Conservation (phyloP, 441 rosid genomes). For the Dalechampia spathulata region DNA sequence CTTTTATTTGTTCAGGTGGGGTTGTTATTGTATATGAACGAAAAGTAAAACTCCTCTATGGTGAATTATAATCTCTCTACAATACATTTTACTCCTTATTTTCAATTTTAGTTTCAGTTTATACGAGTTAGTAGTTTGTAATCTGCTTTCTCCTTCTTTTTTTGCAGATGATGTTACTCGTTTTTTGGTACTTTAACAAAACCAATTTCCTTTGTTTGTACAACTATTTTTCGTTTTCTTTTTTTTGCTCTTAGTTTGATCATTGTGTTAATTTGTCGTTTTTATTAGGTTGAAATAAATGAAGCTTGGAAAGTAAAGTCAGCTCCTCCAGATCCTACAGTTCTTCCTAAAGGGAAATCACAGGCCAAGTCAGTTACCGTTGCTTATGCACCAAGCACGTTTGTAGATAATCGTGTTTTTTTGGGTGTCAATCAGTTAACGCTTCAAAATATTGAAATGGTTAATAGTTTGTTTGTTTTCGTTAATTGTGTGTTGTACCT, state of each 20-base stretch:
- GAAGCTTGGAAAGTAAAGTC: slow-evolving; percentile 72
- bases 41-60: slow-evolving; percentile 83
- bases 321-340: slow-evolving; percentile 45
- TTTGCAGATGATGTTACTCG: slow-evolving; percentile 74
- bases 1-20: slow-evolving; percentile 46
- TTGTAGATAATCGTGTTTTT: too few species aligned
- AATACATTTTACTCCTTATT: neutral
- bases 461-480: too few species aligned
- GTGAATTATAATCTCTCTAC: slow-evolving; percentile 28
- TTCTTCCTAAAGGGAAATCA: slow-evolving; percentile 62
- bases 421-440: too few species aligned
- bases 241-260: neutral
- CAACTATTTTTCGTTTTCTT: neutral
- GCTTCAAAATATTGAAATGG: too few species aligned
- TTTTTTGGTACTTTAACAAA: slow-evolving; percentile 47
- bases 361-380: slow-evolving; percentile 58
- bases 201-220: too few species aligned
- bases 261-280: slow-evolving; percentile 2
- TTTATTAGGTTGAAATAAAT: slow-evolving; percentile 59
- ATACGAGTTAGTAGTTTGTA: neutral
- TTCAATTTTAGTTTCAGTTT: neutral
- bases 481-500: neutral
- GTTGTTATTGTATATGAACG: slow-evolving; percentile 84
- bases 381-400: neutral
- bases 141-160: too few species aligned